Conservation (phyloP, 2,329 filamentous ascomycete genomes). For the Aspergillus ustus region DNA sequence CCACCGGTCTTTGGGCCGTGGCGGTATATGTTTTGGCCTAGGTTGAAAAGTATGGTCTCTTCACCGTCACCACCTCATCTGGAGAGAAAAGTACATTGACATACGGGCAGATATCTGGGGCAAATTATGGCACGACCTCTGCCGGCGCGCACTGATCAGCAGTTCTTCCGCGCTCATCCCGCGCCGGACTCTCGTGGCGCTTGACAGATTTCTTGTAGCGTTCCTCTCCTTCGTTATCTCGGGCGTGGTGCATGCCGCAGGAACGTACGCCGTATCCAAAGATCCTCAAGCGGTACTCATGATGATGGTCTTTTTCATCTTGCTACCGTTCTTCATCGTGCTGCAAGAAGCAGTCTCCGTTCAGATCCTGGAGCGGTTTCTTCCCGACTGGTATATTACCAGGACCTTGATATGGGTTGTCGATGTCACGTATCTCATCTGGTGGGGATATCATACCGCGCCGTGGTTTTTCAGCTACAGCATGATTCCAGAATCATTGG, state of each 20-base stretch:
- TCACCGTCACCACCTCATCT: not conserved
- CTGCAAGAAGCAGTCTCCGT: conserved; percentile 17
- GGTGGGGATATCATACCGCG: conserved; percentile 22
- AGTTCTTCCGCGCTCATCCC: conserved; percentile 15
- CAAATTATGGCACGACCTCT: conserved; percentile 27
- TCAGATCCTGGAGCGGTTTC: not conserved
- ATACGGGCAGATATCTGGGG: conserved; percentile 23
- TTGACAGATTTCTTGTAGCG: conserved; percentile 13
- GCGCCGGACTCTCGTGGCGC: not conserved
- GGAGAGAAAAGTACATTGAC: not conserved
- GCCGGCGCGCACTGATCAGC: conserved; percentile 21
- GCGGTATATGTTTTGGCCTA: conserved; percentile 16
- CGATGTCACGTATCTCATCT: conserved; percentile 14
- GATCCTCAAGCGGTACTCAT: conserved; percentile 14
- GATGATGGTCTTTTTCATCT: conserved; percentile 24
- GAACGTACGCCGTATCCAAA: conserved; percentile 20
- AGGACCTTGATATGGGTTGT: conserved; percentile 12
- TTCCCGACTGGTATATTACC: conserved; percentile 3
- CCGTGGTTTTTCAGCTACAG: conserved; percentile 25
- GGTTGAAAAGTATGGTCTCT: conserved; percentile 17
- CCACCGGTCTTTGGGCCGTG: conserved; percentile 22
- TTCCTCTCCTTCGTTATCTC: conserved; percentile 22
- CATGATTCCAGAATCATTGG: conserved; percentile 22
- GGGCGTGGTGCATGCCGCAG: conserved; percentile 18
- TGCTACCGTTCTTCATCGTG: conserved; percentile 19